Base-by-base conservation (phyloP, 352 stramenopile species). In the Achlya hypogyna region DNA sequence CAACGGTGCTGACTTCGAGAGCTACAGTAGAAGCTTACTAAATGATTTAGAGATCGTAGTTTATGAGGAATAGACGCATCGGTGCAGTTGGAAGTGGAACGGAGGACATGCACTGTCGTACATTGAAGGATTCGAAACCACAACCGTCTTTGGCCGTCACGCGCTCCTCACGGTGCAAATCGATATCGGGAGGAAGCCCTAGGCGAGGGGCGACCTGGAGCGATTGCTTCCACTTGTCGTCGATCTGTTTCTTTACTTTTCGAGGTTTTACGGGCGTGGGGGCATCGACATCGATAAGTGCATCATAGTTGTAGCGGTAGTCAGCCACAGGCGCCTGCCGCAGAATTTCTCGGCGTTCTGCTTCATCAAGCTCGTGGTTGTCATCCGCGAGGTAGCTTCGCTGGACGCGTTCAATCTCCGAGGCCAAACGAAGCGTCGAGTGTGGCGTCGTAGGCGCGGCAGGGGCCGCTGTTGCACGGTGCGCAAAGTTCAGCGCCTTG, bases 171-270 rank as follows among this genome's bases (percentile, higher is more conserved):
- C 6, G 6, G 6, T 42, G 34, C 6, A 42, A 42, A n/a, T 63
- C 35, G 12, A 63, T 34, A 12, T 34, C 22, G 5, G 54, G 34
- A 25, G 22, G 18, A 8, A 63, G 35, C 12, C 28, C 54, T n/a
- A 49, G 5, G 34, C 32, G 45, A 4, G 54, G 54, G 9, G 54
- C 54, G 54, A 63, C 34, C 9, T 10, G 32, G 9, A 51, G 34
- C 10, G 54, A 31, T 10, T 49, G n/a, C 22, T 63, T 63, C 54
- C 54, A 63, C 31, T 42, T 45, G 43, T 63, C 54, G 28, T n/a
- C 45, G 12, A 63, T 34, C 51, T 63, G 54, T 29, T 63, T 63
- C 35, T 51, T 63, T 16, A 63, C 54, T 51, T 63, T 42, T 16
- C 54, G 54, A 18, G 54, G 31, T 35, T 63, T 63, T 4, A 63